Conservation (phyloP, 1,139 yeast genomes). For the Suhomyces bolitotheri region DNA sequence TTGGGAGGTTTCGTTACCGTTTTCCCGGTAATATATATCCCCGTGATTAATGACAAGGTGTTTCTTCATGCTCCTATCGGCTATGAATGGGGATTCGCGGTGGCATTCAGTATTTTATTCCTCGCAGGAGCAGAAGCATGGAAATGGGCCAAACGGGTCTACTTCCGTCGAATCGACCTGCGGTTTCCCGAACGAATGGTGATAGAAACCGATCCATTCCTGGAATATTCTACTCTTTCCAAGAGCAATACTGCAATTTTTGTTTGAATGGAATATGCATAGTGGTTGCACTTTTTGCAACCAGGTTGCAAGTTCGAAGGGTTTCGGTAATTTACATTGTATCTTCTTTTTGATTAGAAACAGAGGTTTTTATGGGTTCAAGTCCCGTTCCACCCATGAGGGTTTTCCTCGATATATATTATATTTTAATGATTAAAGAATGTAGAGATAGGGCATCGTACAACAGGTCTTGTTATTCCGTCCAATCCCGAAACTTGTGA, state of each 20-base stretch:
- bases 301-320: no score
- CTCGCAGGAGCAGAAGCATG: constrained; percentile 63
- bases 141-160: constrained; percentile 66
- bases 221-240: constrained; percentile 60
- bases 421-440: no score
- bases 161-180: constrained; percentile 37
- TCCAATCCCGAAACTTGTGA: no score
- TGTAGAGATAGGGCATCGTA: neutral
- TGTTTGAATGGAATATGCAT: neutral
- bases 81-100: constrained; percentile 82
- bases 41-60: constrained; percentile 78
- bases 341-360: no score
- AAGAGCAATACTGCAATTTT: constrained; percentile 43
- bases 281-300: neutral
- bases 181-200: constrained; percentile 32
- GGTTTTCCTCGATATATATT: constrained; percentile 12
- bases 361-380: constrained; percentile 17
- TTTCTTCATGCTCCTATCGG: constrained; percentile 74
- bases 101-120: constrained; percentile 64
- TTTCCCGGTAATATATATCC: constrained; percentile 85
- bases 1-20: constrained; percentile 68
- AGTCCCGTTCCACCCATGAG: constrained; percentile 13
- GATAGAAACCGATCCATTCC: constrained; percentile 63
- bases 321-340: no score
- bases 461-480: no score